phyloP scores from a whole-genome alignment of 805 yeast genomes.

The Teunomyces gatunensis region DNA sequence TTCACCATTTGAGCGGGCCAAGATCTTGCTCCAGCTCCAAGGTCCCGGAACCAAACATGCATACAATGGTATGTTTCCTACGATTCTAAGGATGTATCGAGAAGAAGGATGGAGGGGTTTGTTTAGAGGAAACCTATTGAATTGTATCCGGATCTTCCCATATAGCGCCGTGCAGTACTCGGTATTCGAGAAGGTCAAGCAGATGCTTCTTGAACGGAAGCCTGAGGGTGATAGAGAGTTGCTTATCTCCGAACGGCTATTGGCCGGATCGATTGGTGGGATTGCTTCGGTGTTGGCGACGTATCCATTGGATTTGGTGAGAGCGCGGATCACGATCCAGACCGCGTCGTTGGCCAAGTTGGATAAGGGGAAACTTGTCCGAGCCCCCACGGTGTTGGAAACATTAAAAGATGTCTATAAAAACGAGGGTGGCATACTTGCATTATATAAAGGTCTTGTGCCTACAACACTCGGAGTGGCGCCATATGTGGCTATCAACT shows the following conservation, averaged over 20 bases:
- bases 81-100: slow-evolving; percentile 72
- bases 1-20: slow-evolving; percentile 93
- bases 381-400: slow-evolving; percentile 70
- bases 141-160: slow-evolving; percentile 88
- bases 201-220: slow-evolving; percentile 24
- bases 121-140: slow-evolving; percentile 86
- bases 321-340: slow-evolving; percentile 86
- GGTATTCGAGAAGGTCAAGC: slow-evolving; percentile 67
- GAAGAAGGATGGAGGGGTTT: slow-evolving; percentile 93
- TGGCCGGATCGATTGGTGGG: slow-evolving; percentile 83
- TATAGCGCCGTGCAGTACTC: slow-evolving; percentile 93
- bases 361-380: slow-evolving; percentile 40
- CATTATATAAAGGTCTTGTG: slow-evolving; percentile 77
- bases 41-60: slow-evolving; percentile 52
- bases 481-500: slow-evolving; percentile 91
- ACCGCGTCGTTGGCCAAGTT: slow-evolving; percentile 66
- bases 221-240: slow-evolving; percentile 31
- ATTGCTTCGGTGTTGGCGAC: slow-evolving; percentile 75
- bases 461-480: slow-evolving; percentile 96
- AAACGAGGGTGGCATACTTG: slow-evolving; percentile 78
- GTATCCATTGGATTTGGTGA: slow-evolving; percentile 86
- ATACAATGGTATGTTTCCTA: slow-evolving; percentile 68
- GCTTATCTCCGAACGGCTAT: slow-evolving; percentile 56
- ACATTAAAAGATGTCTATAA: slow-evolving; percentile 58
- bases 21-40: slow-evolving; percentile 87